phyloP scores from a whole-genome alignment of 352 stramenopile species.

The Phytophthora pluvialis region DNA sequence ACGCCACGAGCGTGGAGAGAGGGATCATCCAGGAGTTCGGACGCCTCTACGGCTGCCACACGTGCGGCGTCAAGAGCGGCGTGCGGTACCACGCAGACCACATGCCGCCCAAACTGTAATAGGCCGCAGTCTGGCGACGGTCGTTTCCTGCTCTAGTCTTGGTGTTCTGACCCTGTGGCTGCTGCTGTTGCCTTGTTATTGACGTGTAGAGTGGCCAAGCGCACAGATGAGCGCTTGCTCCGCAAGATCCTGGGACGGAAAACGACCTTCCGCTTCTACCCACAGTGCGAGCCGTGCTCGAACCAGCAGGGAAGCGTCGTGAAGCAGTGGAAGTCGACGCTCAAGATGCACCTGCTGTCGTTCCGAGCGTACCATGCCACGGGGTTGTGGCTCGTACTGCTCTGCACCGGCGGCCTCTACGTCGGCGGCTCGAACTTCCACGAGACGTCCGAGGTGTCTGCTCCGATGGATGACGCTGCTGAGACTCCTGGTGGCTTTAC shows the following conservation, averaged over 20 bases:
- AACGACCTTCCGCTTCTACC: slow-evolving; percentile 82
- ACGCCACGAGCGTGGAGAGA: slow-evolving; percentile 66
- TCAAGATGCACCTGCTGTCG: slow-evolving; percentile 69
- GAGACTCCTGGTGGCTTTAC: slow-evolving; percentile 28
- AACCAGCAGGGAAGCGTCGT: slow-evolving; percentile 74
- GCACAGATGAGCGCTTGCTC: slow-evolving; percentile 51
- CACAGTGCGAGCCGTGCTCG: slow-evolving; percentile 84
- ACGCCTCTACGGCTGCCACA: slow-evolving; percentile 83
- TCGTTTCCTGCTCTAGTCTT: slow-evolving; percentile 4
- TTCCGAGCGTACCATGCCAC: slow-evolving; percentile 80
- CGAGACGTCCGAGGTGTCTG: slow-evolving; percentile 60
- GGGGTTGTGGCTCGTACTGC: slow-evolving; percentile 82
- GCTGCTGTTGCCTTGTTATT: slow-evolving; percentile 1
- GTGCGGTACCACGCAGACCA: slow-evolving; percentile 85
- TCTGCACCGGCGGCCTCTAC: slow-evolving; percentile 78
- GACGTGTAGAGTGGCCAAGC: slow-evolving; percentile 60
- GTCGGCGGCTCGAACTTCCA: slow-evolving; percentile 73
- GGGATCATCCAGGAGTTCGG: slow-evolving; percentile 84
- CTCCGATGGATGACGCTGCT: slow-evolving; percentile 16
- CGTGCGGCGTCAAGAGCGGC: slow-evolving; percentile 69
- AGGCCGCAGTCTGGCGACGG: slow-evolving; percentile 6
- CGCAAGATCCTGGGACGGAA: slow-evolving; percentile 50
- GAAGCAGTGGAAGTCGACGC: slow-evolving; percentile 66
- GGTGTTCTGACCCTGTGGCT: slow-evolving; percentile 1
- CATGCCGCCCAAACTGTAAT: slow-evolving; percentile 83